Percentiles rank a stretch among this genome's conserved stretches.
Conservation (phyloP, 305 asterid species). For the Rubia balearica region DNA sequence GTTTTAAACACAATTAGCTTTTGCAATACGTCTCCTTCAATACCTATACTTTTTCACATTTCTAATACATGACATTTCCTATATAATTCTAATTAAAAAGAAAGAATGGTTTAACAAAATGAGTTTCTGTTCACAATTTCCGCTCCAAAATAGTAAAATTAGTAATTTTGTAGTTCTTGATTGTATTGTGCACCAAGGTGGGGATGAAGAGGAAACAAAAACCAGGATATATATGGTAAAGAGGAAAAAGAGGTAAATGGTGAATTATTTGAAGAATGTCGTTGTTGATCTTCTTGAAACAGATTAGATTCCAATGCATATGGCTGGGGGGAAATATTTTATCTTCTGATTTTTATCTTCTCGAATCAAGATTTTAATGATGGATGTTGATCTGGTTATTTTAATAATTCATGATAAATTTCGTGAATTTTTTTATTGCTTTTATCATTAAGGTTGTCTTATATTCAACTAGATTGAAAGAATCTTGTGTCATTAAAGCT, state of each 20-base stretch:
- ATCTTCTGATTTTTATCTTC: not conserved
- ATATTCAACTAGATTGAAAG: not conserved
- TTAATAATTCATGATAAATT: not conserved
- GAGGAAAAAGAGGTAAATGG: conserved; percentile 65
- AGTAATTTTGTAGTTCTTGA: too few relatives aligned
- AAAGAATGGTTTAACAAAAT: too few relatives aligned
- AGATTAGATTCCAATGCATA: conserved; percentile 60
- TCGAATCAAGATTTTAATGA: not conserved
- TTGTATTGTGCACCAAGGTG: conserved; percentile 28
- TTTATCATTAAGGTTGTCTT: not conserved
- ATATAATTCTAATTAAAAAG: conserved; percentile 17
- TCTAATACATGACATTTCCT: too few relatives aligned
- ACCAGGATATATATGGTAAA: conserved; percentile 43
- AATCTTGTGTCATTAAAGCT: not conserved
- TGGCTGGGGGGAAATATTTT: conserved; percentile 14
- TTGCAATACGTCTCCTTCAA: conserved; percentile 21
- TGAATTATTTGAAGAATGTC: conserved; percentile 67
- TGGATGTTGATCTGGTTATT: not conserved
- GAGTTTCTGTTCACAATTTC: too few relatives aligned
- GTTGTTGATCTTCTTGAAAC: conserved; percentile 59
- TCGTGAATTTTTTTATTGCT: not conserved
- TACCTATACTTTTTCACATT: too few relatives aligned
- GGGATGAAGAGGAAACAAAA: conserved; percentile 42
- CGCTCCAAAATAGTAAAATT: too few relatives aligned
- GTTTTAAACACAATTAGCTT: too few relatives aligned